Percentiles rank a stretch among this genome's conserved stretches.
Conservation (phyloP, 2,329 filamentous ascomycete genomes). For the Penicillium sp. region DNA sequence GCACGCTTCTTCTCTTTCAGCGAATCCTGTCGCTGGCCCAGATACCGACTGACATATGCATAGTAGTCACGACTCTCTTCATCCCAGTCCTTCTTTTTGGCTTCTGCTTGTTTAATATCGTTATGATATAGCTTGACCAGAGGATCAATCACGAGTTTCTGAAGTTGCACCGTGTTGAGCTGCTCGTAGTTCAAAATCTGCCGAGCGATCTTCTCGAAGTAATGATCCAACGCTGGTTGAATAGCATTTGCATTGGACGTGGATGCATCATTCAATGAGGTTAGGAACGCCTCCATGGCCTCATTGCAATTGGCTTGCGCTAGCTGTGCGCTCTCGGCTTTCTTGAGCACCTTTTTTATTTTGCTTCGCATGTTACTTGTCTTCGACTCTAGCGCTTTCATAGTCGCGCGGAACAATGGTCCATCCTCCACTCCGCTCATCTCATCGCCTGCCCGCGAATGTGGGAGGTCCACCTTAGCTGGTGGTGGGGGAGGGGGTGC, state of each 20-base stretch:
- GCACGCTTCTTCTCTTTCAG: constrained; percentile 95
- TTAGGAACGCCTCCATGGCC: constrained; percentile 76
- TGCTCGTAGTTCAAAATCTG: constrained; percentile 87
- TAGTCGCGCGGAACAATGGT: constrained; percentile 90
- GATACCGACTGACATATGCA: constrained; percentile 86
- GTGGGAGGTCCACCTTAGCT: constrained; percentile 84
- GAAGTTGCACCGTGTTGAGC: constrained; percentile 77
- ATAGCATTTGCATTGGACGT: constrained; percentile 92
- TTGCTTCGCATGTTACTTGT: constrained; percentile 89
- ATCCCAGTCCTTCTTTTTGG: constrained; percentile 96
- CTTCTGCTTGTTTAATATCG: constrained; percentile 96
- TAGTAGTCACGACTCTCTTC: constrained; percentile 99
- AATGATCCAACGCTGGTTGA: constrained; percentile 94
- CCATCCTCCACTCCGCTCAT: constrained; percentile 84
- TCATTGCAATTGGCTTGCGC: constrained; percentile 84
- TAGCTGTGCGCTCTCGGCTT: constrained; percentile 81
- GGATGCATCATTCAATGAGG: constrained; percentile 81
- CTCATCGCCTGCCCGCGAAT: constrained; percentile 81
- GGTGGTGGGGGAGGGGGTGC: constrained; percentile 33
- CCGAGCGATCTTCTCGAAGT: constrained; percentile 93
- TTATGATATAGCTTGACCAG: constrained; percentile 86
- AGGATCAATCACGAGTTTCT: constrained; percentile 92
- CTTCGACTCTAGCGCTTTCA: constrained; percentile 94
- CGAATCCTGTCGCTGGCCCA: constrained; percentile 94
- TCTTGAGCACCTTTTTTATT: constrained; percentile 95